Percentiles rank a stretch among this genome's conserved stretches.
Evolutionary conservation across 208 protist species (phyloP).

Genomic region (Acanthamoeba royreba): DNA sequence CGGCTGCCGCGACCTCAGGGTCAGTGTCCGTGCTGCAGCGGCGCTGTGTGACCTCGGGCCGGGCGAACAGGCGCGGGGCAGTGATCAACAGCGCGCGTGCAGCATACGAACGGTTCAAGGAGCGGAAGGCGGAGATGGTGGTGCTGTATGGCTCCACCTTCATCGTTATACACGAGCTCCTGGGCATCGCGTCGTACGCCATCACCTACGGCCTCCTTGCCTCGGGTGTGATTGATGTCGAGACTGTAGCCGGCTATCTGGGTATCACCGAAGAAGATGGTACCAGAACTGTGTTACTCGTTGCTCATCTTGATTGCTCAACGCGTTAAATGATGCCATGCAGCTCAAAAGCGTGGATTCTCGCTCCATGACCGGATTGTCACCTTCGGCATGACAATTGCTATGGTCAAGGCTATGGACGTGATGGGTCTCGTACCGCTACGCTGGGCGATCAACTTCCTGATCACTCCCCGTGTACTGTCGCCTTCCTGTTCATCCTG

Average conservation of each 20-base stretch:
- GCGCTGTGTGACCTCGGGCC: too few species aligned
- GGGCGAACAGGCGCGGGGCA: too few species aligned
- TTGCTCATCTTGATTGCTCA: too few species aligned
- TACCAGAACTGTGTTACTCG: too few species aligned
- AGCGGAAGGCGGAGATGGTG: conserved; percentile 18
- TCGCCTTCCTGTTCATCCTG: not conserved
- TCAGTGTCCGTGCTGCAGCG: too few species aligned
- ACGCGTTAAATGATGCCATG: too few species aligned
- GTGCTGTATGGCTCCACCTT: conserved; percentile 28
- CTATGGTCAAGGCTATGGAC: conserved; percentile 8
- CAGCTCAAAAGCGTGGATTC: not conserved
- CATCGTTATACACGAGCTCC: conserved; percentile 12
- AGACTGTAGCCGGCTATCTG: not conserved
- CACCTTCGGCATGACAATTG: conserved; percentile 30
- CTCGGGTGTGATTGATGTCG: conserved; percentile 8
- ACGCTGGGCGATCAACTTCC: conserved; percentile 20
- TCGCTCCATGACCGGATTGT: conserved; percentile 25
- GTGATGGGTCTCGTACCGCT: conserved; percentile 40
- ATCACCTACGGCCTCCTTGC: conserved; percentile 35
- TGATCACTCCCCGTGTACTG: not conserved
- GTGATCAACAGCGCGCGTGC: not conserved
- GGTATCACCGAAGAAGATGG: not conserved
- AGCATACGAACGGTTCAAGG: not conserved
- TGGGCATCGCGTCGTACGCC: conserved; percentile 21
- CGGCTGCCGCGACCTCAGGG: too few species aligned